Base-by-base conservation (phyloP, 1,139 yeast genomes). In the Taphrina communis region DNA sequence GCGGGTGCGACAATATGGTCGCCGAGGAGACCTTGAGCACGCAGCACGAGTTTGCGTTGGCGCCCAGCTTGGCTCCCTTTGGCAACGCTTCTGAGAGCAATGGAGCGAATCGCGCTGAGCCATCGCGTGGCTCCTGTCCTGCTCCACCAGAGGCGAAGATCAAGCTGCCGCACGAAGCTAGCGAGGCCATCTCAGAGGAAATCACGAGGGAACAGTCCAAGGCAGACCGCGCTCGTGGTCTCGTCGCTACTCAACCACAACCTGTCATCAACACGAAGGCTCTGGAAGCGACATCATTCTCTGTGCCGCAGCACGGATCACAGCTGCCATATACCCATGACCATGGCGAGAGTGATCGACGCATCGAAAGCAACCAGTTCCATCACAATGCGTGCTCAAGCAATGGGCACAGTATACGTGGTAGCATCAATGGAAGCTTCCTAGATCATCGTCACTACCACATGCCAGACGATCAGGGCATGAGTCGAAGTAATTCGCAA, bases 241-340 rank as follows among this genome's bases (percentile, higher is more conserved):
- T 55, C 2, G 39, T 48, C 21, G 52, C 59, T n/a, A 38, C 61
- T 12, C 61, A 63, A 41, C 67, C 67, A 17, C 61, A 63, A 36
- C 61, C 67, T 6, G 44, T 38, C 36, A 41, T 63, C 56, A 55
- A 39, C 38, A 63, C 67, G 25, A 63, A 63, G 42, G 67, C 67
- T 7, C 9, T 48, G 25, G 67, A 63, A 31, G 58, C 67, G 25
- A 63, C 67, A 0, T 57, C 59, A 12, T 63, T 36, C 31, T 41
- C 61, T 7, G 56, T 39, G 50, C 65, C 55, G 8, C 41, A 42
- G 19, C 25, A 62, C 31, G 53, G 38, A 4, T 31, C n/a, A 2
- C 50, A 35, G 14, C 31, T 63, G 17, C 46, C 61, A 19, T 48
- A 42, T 46, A 55, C 53, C n/a, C 66, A 62, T 39, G 57, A 48